Conservation (phyloP, 2,329 filamentous ascomycete species). For the Emmonsia crescens region DNA sequence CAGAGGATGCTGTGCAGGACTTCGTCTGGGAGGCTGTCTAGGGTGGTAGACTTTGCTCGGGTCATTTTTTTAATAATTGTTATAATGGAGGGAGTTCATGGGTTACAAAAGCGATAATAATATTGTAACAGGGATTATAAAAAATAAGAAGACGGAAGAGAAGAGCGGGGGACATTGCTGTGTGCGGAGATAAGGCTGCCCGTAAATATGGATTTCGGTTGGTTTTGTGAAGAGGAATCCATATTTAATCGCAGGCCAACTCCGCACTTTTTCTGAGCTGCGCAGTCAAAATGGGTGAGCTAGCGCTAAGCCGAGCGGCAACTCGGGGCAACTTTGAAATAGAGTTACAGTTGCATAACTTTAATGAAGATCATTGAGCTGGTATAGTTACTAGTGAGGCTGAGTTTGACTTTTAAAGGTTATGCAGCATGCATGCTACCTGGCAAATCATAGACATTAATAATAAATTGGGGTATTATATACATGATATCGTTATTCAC, state of each 20-base stretch:
- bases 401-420: background rate
- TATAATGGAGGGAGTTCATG: background rate
- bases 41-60: background rate
- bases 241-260: background rate
- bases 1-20: conserved; percentile 69
- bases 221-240: background rate
- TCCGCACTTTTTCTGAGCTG: background rate
- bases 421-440: too few relatives aligned
- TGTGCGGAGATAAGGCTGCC: background rate
- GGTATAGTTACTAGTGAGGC: background rate
- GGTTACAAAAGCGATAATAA: background rate
- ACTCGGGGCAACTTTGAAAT: background rate
- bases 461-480: background rate
- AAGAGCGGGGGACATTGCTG: background rate
- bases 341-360: background rate
- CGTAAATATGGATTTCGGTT: background rate
- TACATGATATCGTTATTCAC: background rate
- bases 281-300: background rate
- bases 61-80: background rate
- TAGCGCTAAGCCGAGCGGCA: background rate
- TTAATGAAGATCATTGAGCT: too few relatives aligned
- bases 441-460: background rate
- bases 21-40: conserved; percentile 59
- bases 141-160: background rate
- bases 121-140: background rate